Percentiles rank a stretch among this genome's conserved stretches.
These are phyloP conservation scores for Camelina neglecta DNA, from an alignment of 345 rosid genomes.

Conservation along the genomic window DNA sequence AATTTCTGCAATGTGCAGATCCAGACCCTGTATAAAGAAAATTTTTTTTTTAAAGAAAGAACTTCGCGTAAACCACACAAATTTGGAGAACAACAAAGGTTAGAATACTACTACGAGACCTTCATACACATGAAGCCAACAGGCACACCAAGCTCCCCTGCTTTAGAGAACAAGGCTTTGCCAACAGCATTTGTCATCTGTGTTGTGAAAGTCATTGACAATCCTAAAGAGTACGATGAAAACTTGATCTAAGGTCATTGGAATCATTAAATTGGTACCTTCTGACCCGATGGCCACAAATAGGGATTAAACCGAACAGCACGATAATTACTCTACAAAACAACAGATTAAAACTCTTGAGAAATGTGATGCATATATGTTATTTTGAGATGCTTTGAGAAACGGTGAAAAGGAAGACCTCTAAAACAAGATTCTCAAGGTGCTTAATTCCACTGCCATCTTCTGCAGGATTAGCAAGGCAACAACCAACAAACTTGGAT, in stretches of 20 bases:
- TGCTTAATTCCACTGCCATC: slow-evolving; percentile 75
- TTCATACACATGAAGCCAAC: slow-evolving; percentile 98
- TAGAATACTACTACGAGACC: slow-evolving; percentile 46
- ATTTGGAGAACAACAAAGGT: slow-evolving; percentile 17
- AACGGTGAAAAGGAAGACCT: slow-evolving; percentile 51
- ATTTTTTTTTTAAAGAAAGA: neutral
- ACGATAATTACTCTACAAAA: slow-evolving; percentile 74
- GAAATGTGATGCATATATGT: slow-evolving; percentile 24
- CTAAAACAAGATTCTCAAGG: slow-evolving; percentile 76
- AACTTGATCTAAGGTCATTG: slow-evolving; percentile 18
- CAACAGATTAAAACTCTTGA: slow-evolving; percentile 31
- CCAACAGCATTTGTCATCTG: slow-evolving; percentile 94
- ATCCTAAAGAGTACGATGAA: neutral
- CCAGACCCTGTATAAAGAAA: slow-evolving; percentile 68
- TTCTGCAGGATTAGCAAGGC: slow-evolving; percentile 95
- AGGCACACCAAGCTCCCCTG: slow-evolving; percentile 88
- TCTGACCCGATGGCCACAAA: slow-evolving; percentile 83
- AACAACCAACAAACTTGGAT: slow-evolving; percentile 83
- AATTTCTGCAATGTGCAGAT: slow-evolving; percentile 77
- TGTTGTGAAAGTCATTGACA: slow-evolving; percentile 8
- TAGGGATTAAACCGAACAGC: slow-evolving; percentile 96
- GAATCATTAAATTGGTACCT: slow-evolving; percentile 55
- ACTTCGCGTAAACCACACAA: neutral
- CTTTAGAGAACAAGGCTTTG: slow-evolving; percentile 82
- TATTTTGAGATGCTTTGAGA: slow-evolving; percentile 5